phyloP scores from a whole-genome alignment of 148 eudicot genomes.

The Vaccinium darrowii region DNA sequence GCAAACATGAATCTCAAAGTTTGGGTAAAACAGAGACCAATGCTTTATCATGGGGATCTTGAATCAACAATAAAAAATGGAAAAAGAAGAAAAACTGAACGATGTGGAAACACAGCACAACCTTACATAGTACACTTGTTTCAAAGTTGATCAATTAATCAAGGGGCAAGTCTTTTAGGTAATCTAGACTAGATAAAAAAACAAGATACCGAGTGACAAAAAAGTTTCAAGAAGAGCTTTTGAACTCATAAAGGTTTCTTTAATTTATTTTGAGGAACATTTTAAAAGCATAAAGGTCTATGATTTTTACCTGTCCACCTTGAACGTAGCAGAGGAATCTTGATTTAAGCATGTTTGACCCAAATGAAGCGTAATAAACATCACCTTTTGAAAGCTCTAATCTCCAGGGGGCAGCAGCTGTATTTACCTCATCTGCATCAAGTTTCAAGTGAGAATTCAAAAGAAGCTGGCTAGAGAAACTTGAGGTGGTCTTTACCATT shows the following conservation, averaged over 20 bases:
- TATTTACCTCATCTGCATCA: conserved; percentile 43
- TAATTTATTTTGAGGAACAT: neutral
- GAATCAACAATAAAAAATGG: neutral
- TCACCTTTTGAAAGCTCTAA: conserved; percentile 54
- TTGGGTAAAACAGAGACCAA: neutral
- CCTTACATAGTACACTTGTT: neutral
- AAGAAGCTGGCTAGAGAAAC: neutral
- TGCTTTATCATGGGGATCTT: neutral
- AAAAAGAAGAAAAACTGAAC: neutral
- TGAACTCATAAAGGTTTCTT: no score
- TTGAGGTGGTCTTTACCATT: conserved; percentile 34
- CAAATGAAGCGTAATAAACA: conserved; percentile 88
- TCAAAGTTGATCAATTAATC: neutral
- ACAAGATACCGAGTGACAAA: neutral
- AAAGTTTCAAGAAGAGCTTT: neutral
- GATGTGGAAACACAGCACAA: neutral
- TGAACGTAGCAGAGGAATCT: conserved; percentile 85
- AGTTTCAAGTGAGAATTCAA: neutral
- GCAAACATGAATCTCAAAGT: neutral
- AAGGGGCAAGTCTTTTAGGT: neutral
- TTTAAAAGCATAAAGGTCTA: neutral
- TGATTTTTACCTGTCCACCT: conserved; percentile 81
- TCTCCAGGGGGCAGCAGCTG: conserved; percentile 59
- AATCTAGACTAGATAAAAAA: neutral
- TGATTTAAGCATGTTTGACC: conserved; percentile 79